Evolutionary conservation across 495 filamentous ascomycete species (phyloP), one percentile per base, ranked within the genome.

Genomic region (Trichodelitschia bisporula): DNA sequence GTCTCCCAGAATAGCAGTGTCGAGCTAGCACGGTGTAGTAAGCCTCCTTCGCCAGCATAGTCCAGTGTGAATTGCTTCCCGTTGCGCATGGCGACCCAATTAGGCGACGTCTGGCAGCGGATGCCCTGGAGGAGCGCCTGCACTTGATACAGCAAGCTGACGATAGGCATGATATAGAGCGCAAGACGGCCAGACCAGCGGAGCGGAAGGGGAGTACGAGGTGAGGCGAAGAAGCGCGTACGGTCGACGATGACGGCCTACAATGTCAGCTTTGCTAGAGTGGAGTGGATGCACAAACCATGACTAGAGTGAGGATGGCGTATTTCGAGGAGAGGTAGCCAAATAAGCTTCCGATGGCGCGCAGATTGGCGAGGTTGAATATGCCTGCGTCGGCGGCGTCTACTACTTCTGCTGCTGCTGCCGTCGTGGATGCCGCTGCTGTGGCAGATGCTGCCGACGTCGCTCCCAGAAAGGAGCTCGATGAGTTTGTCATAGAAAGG

Each of bases 291-390:
- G 30, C 19, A 45, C 53, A 46, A 41, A 73, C 70, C 49, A 80
- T 73, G 24, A 71, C 60, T 33, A 97, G 65, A 46, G 80, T 92
- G 30, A 65, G 62, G 29, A 97, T 51, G 3, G 86, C 83, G 89
- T 89, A 97, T 37, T 77, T 77, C 47, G 82, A 89, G 0, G 82
- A 91, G 24, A 84, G 55, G 46, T 93, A 97, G 26, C 69, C 72
- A 45, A 95, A 89, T 18, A 97, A 64, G 20, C 79, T 79, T 5
- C 78, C 75, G n/a, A 93, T 50, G 11, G 72, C 71, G 32, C 59
- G 44, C 25, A 64, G 33, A 26, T 53, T 49, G 29, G 51, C 39
- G 19, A 54, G 46, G 28, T 38, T 37, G 18, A 42, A 33, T 15
- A 44, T 33, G 2, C 12, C 13, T 2, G 27, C 19, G 10, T 40